Percentiles rank a stretch among this genome's conserved stretches.
Evolutionary conservation across 192 early-diverging fungal genomes (phyloP).

Genomic region (Tieghemiomyces parasiticus): DNA sequence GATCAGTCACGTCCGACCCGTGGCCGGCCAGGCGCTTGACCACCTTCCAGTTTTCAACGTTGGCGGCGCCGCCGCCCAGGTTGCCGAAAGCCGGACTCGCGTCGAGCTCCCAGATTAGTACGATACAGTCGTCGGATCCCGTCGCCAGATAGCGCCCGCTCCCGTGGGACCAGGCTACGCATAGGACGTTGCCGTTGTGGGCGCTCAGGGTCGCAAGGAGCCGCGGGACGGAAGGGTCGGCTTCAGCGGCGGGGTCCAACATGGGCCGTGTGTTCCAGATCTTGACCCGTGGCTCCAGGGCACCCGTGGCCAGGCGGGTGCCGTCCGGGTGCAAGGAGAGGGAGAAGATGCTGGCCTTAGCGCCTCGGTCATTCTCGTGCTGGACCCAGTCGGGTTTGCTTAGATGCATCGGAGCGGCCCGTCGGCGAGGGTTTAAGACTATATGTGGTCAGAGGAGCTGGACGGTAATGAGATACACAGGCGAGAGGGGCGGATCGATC

Average conservation of each 20-base stretch:
- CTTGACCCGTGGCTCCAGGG: constrained; percentile 74
- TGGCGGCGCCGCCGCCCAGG: constrained; percentile 12
- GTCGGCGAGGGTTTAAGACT: no score
- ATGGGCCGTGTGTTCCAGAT: constrained; percentile 74
- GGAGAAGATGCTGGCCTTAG: constrained; percentile 59
- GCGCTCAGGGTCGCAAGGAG: constrained; percentile 66
- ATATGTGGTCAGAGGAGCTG: no score
- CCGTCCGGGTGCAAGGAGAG: constrained; percentile 75
- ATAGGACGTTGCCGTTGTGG: constrained; percentile 82
- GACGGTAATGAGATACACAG: no score
- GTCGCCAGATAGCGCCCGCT: constrained; percentile 65
- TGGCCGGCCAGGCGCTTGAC: constrained; percentile 64
- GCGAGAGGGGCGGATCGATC: no score
- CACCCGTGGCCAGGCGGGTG: constrained; percentile 68
- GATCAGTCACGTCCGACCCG: constrained; percentile 81
- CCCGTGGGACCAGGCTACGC: constrained; percentile 65
- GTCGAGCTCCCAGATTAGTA: constrained; percentile 82
- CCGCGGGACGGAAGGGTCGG: constrained; percentile 30
- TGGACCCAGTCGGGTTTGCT: constrained; percentile 50
- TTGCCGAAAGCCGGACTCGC: constrained; percentile 20
- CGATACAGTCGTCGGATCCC: constrained; percentile 83
- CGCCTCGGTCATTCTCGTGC: constrained; percentile 52
- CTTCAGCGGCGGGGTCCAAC: constrained; percentile 27
- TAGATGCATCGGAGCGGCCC: constrained; percentile 52
- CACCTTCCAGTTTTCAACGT: constrained; percentile 57